Evolutionary conservation across 2,329 filamentous ascomycete genomes (phyloP), one percentile per base, ranked within the genome.

Genomic region (Hawksworthiomyces lignivorus): DNA sequence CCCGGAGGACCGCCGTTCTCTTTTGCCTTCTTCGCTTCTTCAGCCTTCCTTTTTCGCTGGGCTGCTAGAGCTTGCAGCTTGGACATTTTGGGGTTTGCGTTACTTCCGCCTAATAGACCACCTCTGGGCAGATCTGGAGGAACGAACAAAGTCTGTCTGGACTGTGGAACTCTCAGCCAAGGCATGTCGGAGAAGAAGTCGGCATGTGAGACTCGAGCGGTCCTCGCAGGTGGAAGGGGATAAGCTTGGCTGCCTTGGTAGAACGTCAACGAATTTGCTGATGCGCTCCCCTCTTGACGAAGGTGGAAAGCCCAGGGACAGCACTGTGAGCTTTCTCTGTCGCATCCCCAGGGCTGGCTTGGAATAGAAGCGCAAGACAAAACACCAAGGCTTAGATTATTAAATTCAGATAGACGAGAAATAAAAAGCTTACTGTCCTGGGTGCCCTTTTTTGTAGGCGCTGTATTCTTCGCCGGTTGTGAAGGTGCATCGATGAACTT

Each of bases 31-130:
- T 48, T 67, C 52, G 75, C 80, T 29, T 82, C 80, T 22, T 80
- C 80, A 12, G 80, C 80, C 61, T 88, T 94, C 63, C 86, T 89
- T 59, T 88, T 89, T 21, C 88, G 75, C 41, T 86, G 84, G 26
- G 87, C 87, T 39, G 90, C 89, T 31, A 98, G 68, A 36, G 87
- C 87, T 53, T 94, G 90, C 34, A 98, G 69, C 56, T 98, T 98
- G 5, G 90, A 94, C 62, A 85, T 73, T 56, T 89, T 92, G 4
- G 77, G 72, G n/a, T 67, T 56, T 11, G 65, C 64, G 36, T 77
- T 73, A 2, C 78, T 73, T 26, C 92, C 94, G 22, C 92, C 94
- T 3, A 95, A 63, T 0, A 98, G 69, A 3, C 87, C 83, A 15
- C 80, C 75, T 36, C 65, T 68, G 40, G 74, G 79, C 48, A 27